A percentile compares a stretch with the other conserved stretches of the same genome.
These are phyloP conservation scores for Fraxinus velutina DNA, from an alignment of 305 asterid genomes.

Conservation along the genomic window DNA sequence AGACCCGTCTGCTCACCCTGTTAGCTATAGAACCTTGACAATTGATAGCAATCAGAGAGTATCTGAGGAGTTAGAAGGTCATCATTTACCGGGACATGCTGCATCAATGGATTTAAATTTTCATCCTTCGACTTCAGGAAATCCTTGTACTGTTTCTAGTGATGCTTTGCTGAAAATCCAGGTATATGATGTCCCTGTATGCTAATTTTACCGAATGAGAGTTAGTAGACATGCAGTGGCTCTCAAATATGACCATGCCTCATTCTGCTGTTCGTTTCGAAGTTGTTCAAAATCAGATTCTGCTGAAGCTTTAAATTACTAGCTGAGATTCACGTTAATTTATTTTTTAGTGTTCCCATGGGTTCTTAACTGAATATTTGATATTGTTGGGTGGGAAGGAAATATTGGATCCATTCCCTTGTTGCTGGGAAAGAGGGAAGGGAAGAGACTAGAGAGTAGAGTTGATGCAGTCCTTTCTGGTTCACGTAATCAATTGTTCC, in stretches of 20 bases:
- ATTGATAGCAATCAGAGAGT: slow-evolving; percentile 32
- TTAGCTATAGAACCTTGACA: slow-evolving; percentile 21
- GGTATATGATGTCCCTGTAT: slow-evolving; percentile 35
- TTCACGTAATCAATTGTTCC: neutral
- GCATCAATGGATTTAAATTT: slow-evolving; percentile 36
- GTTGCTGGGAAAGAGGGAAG: neutral
- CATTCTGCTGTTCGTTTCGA: neutral
- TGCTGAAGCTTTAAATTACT: neutral
- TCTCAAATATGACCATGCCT: neutral
- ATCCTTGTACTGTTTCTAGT: slow-evolving; percentile 38
- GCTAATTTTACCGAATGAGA: neutral
- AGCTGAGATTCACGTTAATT: neutral
- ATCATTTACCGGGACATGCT: slow-evolving; percentile 32
- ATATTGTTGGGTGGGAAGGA: neutral
- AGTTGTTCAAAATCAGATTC: slow-evolving; percentile 4
- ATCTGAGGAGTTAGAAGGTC: slow-evolving; percentile 44
- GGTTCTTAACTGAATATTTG: neutral
- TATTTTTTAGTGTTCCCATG: slow-evolving; percentile 2
- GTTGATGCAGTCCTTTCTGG: slow-evolving; percentile 4
- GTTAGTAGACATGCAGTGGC: neutral
- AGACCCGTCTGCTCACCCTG: slow-evolving; percentile 35
- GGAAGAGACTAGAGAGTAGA: neutral
- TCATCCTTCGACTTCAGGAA: slow-evolving; percentile 34
- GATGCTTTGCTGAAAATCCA: slow-evolving; percentile 65
- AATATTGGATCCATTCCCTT: neutral